Conservation (phyloP, 1,284 basidiomycete genomes). For the Fomitopsis schrenkii region DNA sequence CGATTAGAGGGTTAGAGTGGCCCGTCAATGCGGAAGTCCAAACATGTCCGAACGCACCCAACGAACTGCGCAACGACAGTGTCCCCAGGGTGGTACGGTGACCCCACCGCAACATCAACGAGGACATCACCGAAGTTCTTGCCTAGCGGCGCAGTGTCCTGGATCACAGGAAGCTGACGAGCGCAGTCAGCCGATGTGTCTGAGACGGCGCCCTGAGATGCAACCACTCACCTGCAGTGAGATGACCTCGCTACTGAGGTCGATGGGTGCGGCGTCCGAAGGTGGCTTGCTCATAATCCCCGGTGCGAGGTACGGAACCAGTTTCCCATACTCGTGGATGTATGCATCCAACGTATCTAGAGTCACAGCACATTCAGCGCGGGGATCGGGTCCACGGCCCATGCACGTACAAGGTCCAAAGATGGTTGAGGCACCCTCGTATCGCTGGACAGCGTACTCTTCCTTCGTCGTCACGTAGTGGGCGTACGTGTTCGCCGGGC, state of each 20-base stretch:
- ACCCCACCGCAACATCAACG: conserved; percentile 48
- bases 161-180: conserved; percentile 54
- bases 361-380: not conserved
- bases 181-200: not conserved
- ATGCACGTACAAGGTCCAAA: conserved; percentile 64
- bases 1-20: not conserved
- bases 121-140: conserved; percentile 65
- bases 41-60: conserved; percentile 30
- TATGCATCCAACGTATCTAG: conserved; percentile 75
- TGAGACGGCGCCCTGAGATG: not conserved
- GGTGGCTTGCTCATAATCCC: conserved; percentile 41
- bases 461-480: conserved; percentile 76
- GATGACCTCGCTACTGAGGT: conserved; percentile 65
- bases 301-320: conserved; percentile 60
- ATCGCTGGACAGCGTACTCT: conserved; percentile 74
- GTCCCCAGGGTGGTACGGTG: conserved; percentile 51
- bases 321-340: conserved; percentile 69
- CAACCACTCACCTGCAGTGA: conserved; percentile 51
- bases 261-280: conserved; percentile 63
- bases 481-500: conserved; percentile 77
- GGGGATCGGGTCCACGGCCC: not conserved
- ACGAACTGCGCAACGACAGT: conserved; percentile 66
- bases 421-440: conserved; percentile 80
- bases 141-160: conserved; percentile 54
- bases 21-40: not conserved